Base-by-base conservation (phyloP, 768 basidiomycete genomes). In the Trametes punicea region DNA sequence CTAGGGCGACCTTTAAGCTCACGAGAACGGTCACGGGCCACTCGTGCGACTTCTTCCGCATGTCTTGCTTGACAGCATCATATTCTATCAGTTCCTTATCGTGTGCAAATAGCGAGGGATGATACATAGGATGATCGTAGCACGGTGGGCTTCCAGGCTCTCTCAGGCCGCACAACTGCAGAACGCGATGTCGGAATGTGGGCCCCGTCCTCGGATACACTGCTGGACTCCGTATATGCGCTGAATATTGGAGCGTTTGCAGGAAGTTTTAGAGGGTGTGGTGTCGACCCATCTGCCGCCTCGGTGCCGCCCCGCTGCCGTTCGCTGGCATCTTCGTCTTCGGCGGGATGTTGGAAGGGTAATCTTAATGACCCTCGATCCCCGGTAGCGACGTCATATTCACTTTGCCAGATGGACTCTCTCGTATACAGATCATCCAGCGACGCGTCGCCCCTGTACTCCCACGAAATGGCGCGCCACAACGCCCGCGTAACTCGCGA, bases 11-110 rank as follows among this genome's bases (percentile, higher is more conserved):
- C 27, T 3, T 16, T 40, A 30, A 20, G 40, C 51, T 51, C 51
- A 51, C 51, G 51, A 42, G 51, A 25, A 26, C 51, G 29, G 51
- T 51, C 51, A 51, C n/a, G 49, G 41, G 39, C 38, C 4, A 3
- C 26, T 26, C 38, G 23, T 29, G 26, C 27, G 25, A 30, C 23
- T n/a, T n/a, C 31, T 31, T 31, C 8, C 7, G 31, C 31, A 31
- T 13, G 13, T 6, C 25, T 31, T 2, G 3, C n/a, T 13, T 8
- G 34, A 5, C n/a, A 1, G 16, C 30, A 31, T 27, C 50, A 51
- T 27, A 39, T 6, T 15, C 39, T 51, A 27, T 41, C 50, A 41
- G 31, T n/a, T 9, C n/a, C 25, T 31, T 42, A 33, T 44, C 51
- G 16, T 21, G 29, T 23, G 39, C 29, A 23, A 31, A 36, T 7